Conservation (phyloP, 164 flowering plant species). For the Vitis rupestris region DNA sequence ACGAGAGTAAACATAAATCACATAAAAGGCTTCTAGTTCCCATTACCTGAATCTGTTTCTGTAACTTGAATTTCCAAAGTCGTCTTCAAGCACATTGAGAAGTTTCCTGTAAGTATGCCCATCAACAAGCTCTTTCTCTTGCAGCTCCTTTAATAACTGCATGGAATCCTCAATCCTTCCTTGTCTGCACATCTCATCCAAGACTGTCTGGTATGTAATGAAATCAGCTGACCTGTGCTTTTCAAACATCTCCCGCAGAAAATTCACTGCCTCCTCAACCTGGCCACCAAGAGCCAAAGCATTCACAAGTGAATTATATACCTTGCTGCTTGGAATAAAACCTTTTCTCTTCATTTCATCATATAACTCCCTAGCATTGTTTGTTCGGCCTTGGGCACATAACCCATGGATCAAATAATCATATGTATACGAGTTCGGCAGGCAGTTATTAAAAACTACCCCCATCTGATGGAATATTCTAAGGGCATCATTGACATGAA, state of each 20-base stretch:
- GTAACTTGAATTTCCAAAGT: constrained; percentile 27
- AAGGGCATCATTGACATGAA: constrained; percentile 84
- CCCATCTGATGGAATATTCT: constrained; percentile 90
- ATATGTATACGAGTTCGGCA: constrained; percentile 65
- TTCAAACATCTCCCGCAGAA: constrained; percentile 74
- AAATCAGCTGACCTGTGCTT: constrained; percentile 47
- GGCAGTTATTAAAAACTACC: constrained; percentile 47
- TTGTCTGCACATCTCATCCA: constrained; percentile 67
- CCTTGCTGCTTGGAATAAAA: constrained; percentile 60
- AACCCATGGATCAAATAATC: constrained; percentile 79
- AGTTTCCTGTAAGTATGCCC: constrained; percentile 56
- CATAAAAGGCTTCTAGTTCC: too few relatives aligned
- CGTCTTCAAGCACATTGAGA: constrained; percentile 52
- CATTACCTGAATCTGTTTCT: constrained; percentile 23
- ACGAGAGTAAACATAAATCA: too few relatives aligned
- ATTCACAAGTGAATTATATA: constrained; percentile 79
- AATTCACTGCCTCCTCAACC: constrained; percentile 65
- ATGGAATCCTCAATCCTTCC: constrained; percentile 49
- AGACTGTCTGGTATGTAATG: constrained; percentile 66
- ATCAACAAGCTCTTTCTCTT: constrained; percentile 60
- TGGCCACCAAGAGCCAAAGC: constrained; percentile 80
- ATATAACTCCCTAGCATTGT: constrained; percentile 68
- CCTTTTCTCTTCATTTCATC: constrained; percentile 68
- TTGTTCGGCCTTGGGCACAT: constrained; percentile 83
- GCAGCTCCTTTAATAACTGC: constrained; percentile 56